Evolutionary conservation across 495 filamentous ascomycete species (phyloP).

Genomic region (Aspergillus kassunensis): DNA sequence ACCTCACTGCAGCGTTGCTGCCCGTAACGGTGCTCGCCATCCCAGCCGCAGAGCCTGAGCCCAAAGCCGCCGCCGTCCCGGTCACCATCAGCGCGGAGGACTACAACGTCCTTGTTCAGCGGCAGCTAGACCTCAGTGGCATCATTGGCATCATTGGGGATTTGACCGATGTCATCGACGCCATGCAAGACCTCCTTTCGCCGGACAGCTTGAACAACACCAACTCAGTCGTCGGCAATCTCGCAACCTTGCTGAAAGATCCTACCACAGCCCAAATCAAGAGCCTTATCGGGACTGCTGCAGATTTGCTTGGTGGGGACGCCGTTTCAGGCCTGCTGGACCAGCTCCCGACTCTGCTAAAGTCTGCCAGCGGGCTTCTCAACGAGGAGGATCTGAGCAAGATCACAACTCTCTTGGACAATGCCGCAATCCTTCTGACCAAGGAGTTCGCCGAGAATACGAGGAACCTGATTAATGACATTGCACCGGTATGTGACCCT

Average conservation of each 20-base stretch:
- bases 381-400: conserved; percentile 1
- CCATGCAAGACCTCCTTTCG: conserved; percentile 12
- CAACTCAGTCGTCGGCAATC: conserved; percentile 2
- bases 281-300: conserved; percentile 2
- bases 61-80: not conserved
- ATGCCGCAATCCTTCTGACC: conserved; percentile 7
- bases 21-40: conserved; percentile 8
- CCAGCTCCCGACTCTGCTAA: conserved; percentile 6
- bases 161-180: conserved; percentile 2
- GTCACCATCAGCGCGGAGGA: conserved; percentile 1
- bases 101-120: conserved; percentile 4
- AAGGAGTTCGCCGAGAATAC: conserved; percentile 9
- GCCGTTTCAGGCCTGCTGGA: conserved; percentile 2
- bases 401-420: conserved; percentile 5
- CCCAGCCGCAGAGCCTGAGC: conserved; percentile 9
- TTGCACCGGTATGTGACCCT: conserved; percentile 10
- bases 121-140: not conserved
- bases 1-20: conserved; percentile 11
- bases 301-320: conserved; percentile 6
- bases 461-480: conserved; percentile 12
- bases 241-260: not conserved
- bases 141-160: conserved; percentile 9
- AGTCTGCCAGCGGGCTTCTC: conserved; percentile 7
- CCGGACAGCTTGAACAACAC: conserved; percentile 16
- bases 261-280: conserved; percentile 11